Evolutionary conservation across 2,329 filamentous ascomycete species (phyloP).

Genomic region (Penicillium polonicum): DNA sequence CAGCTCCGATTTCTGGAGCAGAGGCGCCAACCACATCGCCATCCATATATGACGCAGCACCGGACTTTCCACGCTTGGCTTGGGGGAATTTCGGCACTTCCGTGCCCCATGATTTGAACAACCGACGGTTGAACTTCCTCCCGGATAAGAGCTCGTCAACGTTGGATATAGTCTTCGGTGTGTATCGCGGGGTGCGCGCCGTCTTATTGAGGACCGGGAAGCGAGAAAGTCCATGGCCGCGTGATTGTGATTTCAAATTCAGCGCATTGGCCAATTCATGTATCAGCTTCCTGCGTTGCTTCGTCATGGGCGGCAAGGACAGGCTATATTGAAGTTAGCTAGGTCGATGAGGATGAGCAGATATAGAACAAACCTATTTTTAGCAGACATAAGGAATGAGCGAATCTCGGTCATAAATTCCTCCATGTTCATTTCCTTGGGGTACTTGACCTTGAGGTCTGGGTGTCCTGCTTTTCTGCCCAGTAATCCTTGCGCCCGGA

Average conservation of each 20-base stretch:
- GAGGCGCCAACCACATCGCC: conserved; percentile 84
- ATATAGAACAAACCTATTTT: conserved; percentile 57
- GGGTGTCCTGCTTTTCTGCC: conserved; percentile 56
- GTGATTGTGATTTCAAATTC: conserved; percentile 79
- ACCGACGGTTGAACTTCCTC: conserved; percentile 30
- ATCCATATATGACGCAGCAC: conserved; percentile 64
- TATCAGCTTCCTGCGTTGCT: conserved; percentile 70
- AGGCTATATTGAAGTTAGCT: conserved; percentile 52
- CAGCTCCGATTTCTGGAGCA: conserved; percentile 77
- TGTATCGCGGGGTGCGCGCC: conserved; percentile 61
- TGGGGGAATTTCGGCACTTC: conserved; percentile 23
- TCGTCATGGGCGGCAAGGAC: conserved; percentile 79
- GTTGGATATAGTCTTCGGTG: conserved; percentile 53
- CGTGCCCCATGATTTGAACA: conserved; percentile 27
- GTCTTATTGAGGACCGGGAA: conserved; percentile 78
- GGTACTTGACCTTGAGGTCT: conserved; percentile 69
- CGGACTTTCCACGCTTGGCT: conserved; percentile 38
- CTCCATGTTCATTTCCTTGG: conserved; percentile 66
- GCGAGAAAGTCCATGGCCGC: conserved; percentile 68
- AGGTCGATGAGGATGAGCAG: not conserved
- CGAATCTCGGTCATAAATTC: conserved; percentile 72
- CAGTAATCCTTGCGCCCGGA: conserved; percentile 65
- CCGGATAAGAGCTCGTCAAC: conserved; percentile 43
- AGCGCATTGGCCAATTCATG: conserved; percentile 76
- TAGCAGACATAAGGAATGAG: conserved; percentile 64